A percentile compares a stretch with the other conserved stretches of the same genome.
These are phyloP conservation scores for Sporisorium scitamineum DNA, from an alignment of 1,284 basidiomycete genomes.

Conservation along the genomic window DNA sequence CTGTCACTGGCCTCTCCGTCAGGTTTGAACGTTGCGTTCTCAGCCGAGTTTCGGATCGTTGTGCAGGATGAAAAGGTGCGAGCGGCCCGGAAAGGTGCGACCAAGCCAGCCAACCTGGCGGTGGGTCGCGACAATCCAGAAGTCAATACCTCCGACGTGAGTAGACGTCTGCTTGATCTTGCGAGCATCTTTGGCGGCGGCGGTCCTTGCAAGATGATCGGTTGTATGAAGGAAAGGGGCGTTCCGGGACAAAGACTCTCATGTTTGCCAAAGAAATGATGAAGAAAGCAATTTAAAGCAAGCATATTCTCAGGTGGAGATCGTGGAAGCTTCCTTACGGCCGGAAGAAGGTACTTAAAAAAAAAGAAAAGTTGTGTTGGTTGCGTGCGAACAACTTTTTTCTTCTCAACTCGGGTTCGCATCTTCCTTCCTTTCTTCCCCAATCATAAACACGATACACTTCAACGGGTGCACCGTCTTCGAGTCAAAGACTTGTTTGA, in stretches of 20 bases:
- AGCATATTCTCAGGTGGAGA: background rate
- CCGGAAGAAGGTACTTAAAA: constrained; percentile 17
- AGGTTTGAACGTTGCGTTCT: background rate
- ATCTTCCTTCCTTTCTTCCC: constrained; percentile 4
- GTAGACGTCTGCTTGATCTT: constrained; percentile 5
- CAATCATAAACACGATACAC: constrained; percentile 26
- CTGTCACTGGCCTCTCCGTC: background rate
- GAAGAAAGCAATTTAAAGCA: constrained; percentile 1
- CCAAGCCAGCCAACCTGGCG: background rate
- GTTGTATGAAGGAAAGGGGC: background rate
- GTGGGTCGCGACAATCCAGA: background rate
- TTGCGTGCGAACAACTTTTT: constrained; percentile 23
- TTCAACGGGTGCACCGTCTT: constrained; percentile 13
- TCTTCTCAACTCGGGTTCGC: background rate
- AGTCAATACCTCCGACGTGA: background rate
- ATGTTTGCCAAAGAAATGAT: background rate
- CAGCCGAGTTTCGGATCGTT: background rate
- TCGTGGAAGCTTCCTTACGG: constrained; percentile 18
- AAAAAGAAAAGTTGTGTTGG: background rate
- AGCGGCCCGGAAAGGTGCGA: background rate
- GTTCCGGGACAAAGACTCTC: background rate
- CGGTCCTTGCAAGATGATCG: background rate
- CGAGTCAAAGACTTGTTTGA: background rate
- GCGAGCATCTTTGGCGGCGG: constrained; percentile 19
- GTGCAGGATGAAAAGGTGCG: constrained; percentile 9